These are phyloP conservation scores for Eucalyptus tenuipes DNA, from an alignment of 345 rosid genomes.

Conservation along the genomic window DNA sequence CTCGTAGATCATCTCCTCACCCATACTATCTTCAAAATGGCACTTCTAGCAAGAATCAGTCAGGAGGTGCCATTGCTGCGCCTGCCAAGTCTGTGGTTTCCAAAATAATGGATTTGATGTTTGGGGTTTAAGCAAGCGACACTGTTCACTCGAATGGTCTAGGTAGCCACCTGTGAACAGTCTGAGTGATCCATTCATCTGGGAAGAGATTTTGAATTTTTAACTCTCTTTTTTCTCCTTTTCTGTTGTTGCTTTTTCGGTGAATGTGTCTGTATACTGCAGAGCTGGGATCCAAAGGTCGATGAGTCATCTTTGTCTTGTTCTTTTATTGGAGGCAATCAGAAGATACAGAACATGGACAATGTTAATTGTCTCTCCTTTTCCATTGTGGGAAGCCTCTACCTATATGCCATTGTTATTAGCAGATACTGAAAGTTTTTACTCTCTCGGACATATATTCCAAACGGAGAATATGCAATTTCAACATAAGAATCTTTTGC, in stretches of 20 bases:
- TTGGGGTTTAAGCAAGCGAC: neutral
- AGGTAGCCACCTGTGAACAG: neutral
- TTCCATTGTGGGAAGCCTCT: neutral
- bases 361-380: neutral
- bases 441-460: neutral
- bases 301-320: neutral
- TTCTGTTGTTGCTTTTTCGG: neutral
- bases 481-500: neutral
- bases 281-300: neutral
- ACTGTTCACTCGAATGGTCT: neutral
- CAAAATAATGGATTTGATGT: constrained; percentile 56
- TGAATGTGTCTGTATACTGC: neutral
- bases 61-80: constrained; percentile 64
- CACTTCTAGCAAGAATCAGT: constrained; percentile 35
- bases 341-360: neutral
- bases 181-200: neutral
- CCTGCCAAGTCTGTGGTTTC: constrained; percentile 77
- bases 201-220: neutral
- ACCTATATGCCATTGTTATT: neutral
- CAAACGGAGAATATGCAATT: neutral
- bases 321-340: neutral
- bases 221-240: neutral
- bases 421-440: neutral
- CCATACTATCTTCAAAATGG: constrained; percentile 63
- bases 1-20: constrained; percentile 23